phyloP scores from a whole-genome alignment of 2,329 filamentous ascomycete species.

The Aspergillus sp. region DNA sequence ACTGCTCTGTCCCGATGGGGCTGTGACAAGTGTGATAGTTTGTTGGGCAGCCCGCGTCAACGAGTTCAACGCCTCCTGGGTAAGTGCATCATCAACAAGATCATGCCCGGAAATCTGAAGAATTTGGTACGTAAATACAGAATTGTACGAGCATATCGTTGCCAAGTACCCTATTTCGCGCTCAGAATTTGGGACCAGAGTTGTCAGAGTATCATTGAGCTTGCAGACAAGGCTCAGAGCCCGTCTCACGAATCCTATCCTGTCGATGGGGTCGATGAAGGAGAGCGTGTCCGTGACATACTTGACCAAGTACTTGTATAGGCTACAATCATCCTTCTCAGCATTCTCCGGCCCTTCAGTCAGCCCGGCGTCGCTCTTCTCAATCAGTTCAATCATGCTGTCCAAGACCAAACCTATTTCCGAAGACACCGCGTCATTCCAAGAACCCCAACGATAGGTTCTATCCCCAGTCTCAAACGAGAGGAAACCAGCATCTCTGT shows the following conservation, averaged over 20 bases:
- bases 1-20: conserved; percentile 34
- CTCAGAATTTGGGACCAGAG: conserved; percentile 19
- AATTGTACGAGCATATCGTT: conserved; percentile 33
- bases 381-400: conserved; percentile 30
- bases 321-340: conserved; percentile 14
- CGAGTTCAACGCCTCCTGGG: conserved; percentile 29
- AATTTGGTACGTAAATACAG: conserved; percentile 43
- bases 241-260: conserved; percentile 48
- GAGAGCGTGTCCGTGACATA: conserved; percentile 54
- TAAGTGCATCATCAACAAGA: conserved; percentile 28
- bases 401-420: conserved; percentile 44
- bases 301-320: conserved; percentile 48
- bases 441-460: conserved; percentile 52
- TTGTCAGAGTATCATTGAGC: conserved; percentile 40
- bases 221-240: conserved; percentile 38
- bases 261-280: conserved; percentile 59
- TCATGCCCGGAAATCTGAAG: conserved; percentile 40
- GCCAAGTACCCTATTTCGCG: conserved; percentile 22
- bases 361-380: conserved; percentile 12
- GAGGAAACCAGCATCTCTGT: conserved; percentile 43
- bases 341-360: conserved; percentile 10
- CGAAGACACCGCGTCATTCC: conserved; percentile 58
- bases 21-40: conserved; percentile 39
- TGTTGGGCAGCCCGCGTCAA: conserved; percentile 38
- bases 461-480: conserved; percentile 40